Conservation (phyloP, 78 protist species). For the Dictyostelium firmibasis region DNA sequence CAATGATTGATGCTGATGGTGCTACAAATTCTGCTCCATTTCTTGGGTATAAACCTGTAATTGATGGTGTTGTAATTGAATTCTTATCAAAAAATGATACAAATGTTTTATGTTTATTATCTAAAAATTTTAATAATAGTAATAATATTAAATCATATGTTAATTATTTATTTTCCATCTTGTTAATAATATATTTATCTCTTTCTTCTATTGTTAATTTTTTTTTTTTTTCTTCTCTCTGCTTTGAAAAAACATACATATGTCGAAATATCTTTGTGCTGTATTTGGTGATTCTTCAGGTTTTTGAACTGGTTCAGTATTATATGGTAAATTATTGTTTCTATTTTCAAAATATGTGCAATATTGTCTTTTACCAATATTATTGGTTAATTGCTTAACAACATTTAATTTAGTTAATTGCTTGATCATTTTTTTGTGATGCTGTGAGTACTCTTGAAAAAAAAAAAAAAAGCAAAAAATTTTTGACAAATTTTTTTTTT, state of each 20-base stretch:
- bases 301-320: slow-evolving; percentile 3
- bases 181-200: background rate
- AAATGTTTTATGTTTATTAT: slow-evolving; percentile 55
- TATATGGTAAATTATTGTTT: slow-evolving; percentile 46
- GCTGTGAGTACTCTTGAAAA: background rate
- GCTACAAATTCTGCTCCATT: slow-evolving; percentile 30
- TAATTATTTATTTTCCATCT: background rate
- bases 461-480: too few relatives aligned
- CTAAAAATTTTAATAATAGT: background rate
- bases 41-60: slow-evolving; percentile 56
- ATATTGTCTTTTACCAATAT: background rate
- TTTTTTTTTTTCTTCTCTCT: too few relatives aligned
- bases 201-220: too few relatives aligned
- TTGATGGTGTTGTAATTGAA: slow-evolving; percentile 31
- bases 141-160: background rate
- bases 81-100: slow-evolving; percentile 56
- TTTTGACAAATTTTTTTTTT: background rate
- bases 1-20: slow-evolving; percentile 59
- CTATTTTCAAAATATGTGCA: slow-evolving; percentile 42
- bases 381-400: background rate
- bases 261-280: slow-evolving; percentile 27
- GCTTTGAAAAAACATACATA: slow-evolving; percentile 16
- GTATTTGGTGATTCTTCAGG: background rate
- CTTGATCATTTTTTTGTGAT: background rate
- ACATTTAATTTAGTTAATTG: background rate